These are phyloP conservation scores for Pouteria campechiana DNA, from an alignment of 179 eudicot genomes.

Conservation along the genomic window DNA sequence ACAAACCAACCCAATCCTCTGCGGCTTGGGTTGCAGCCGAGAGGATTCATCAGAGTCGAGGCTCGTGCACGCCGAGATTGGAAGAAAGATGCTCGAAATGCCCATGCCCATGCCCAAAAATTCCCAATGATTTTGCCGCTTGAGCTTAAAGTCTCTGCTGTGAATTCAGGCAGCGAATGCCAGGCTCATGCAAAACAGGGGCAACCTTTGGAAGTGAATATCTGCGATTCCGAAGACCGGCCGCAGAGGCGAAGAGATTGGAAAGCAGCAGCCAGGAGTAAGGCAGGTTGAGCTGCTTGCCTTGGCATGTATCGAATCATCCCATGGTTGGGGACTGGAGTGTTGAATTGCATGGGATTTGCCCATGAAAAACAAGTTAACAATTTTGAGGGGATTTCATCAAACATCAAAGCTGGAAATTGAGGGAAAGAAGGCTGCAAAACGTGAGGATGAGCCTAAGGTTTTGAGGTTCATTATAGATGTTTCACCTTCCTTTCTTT, in stretches of 20 bases:
- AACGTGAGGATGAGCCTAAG: no score
- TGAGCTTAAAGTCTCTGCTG: slow-evolving; percentile 9
- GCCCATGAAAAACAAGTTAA: no score
- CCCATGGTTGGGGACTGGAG: no score
- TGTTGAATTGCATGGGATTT: no score
- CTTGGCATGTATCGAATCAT: neutral
- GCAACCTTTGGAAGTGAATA: slow-evolving; percentile 1
- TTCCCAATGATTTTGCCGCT: slow-evolving; percentile 2
- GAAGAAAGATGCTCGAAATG: slow-evolving; percentile 79
- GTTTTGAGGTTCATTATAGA: no score
- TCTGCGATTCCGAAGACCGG: slow-evolving; percentile 17
- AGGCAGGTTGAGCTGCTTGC: slow-evolving; percentile 18
- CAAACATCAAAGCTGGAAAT: no score
- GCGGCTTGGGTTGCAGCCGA: slow-evolving; percentile 22
- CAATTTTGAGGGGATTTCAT: no score
- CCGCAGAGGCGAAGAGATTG: slow-evolving; percentile 48
- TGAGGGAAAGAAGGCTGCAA: no score
- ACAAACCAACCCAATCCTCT: slow-evolving; percentile 14
- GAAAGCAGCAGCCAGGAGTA: slow-evolving; percentile 85
- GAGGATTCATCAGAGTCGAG: slow-evolving; percentile 11
- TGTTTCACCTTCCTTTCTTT: no score
- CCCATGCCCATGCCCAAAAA: slow-evolving; percentile 28
- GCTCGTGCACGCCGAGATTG: slow-evolving; percentile 50
- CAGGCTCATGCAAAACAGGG: slow-evolving; percentile 6
- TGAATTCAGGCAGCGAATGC: slow-evolving; percentile 10